Base-by-base conservation (phyloP, 164 flowering plant species). In the Umbilicus rupestris region DNA sequence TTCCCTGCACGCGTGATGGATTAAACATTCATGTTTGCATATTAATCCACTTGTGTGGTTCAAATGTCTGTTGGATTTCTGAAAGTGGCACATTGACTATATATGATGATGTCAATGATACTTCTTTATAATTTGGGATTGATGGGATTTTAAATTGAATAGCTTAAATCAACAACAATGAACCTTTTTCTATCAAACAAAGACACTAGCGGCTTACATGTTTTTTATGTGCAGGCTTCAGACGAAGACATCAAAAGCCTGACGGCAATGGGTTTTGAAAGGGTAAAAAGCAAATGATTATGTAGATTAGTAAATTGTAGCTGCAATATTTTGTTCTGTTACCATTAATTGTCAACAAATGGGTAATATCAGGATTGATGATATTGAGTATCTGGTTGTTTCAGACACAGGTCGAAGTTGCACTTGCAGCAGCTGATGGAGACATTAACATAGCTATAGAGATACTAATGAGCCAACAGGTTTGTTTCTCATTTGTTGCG, bases 361-460 rank as follows among this genome's bases (percentile, higher is more conserved):
- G 19, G 35, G 8, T 52, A 16, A 52, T 52, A 20, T 59, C 33
- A 33, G 7, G 14, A n/a, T 12, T 35, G 39, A 60, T 7, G 39
- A 31, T 29, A 31, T 42, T 62, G 41, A 63, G 6, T 63, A 41
- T n/a, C 14, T 63, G 22, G 7, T 46, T 57, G 16, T 74, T 77
- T 68, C 90, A 94, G 99, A 95, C 94, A 16, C 97, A 95, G 72
- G 99, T 79, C 62, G 99, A 95, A 77, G 94, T 95, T 67, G 99
- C 97, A 55, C 74, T 95, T 8, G 85, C 92, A 66, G 97, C 99
- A 50, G 92, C 97, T 65, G 97, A 94, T 68, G 96, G 96, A 8
- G 89, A 95, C 76, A 44, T 86, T 46, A 86, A 82, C 69, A 74
- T 89, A 31, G 99, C 97, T 1, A 86, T 92, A 55, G 99, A 94